A percentile compares a stretch with the other conserved stretches of the same genome.
phyloP scores from a whole-genome alignment of 164 flowering plant species.

The Aristolochia californica region DNA sequence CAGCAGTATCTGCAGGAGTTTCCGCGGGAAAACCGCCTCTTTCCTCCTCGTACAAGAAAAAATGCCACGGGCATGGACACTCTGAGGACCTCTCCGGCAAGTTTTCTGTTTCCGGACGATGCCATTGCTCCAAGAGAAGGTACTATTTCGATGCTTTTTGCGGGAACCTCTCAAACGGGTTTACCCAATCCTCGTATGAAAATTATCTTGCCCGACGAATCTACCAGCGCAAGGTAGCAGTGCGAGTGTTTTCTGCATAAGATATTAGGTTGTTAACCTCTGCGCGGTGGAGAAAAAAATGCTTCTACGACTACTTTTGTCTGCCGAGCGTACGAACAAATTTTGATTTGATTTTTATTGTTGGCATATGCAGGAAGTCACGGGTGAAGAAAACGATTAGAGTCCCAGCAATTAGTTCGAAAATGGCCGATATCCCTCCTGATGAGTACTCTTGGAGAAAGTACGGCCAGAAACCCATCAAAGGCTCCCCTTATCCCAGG shows the following conservation, averaged over 20 bases:
- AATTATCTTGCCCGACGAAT: too few relatives aligned
- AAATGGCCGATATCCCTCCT: conserved; percentile 68
- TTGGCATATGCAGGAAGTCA: conserved; percentile 40
- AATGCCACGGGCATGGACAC: conserved; percentile 46
- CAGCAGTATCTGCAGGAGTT: conserved; percentile 14
- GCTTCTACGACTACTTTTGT: background rate
- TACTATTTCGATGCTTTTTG: too few relatives aligned
- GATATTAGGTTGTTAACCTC: too few relatives aligned
- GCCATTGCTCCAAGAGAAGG: conserved; percentile 76
- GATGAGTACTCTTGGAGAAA: conserved; percentile 86
- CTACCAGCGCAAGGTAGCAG: too few relatives aligned
- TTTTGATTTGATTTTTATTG: background rate
- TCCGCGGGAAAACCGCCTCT: conserved; percentile 59
- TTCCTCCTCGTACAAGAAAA: conserved; percentile 33
- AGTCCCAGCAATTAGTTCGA: conserved; percentile 68
- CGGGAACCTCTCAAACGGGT: too few relatives aligned
- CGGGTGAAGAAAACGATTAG: conserved; percentile 51
- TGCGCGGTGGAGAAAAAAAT: too few relatives aligned
- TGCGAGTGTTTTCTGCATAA: too few relatives aligned
- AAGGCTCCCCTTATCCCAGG: conserved; percentile 85
- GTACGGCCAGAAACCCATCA: conserved; percentile 85
- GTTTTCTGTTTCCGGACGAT: conserved; percentile 34
- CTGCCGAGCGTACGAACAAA: too few relatives aligned
- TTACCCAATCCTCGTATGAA: too few relatives aligned
- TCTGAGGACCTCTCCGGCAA: conserved; percentile 41